Evolutionary conservation across 1,284 basidiomycete species (phyloP), one percentile per base, ranked within the genome.

Genomic region (Pseudozyma pruni): DNA sequence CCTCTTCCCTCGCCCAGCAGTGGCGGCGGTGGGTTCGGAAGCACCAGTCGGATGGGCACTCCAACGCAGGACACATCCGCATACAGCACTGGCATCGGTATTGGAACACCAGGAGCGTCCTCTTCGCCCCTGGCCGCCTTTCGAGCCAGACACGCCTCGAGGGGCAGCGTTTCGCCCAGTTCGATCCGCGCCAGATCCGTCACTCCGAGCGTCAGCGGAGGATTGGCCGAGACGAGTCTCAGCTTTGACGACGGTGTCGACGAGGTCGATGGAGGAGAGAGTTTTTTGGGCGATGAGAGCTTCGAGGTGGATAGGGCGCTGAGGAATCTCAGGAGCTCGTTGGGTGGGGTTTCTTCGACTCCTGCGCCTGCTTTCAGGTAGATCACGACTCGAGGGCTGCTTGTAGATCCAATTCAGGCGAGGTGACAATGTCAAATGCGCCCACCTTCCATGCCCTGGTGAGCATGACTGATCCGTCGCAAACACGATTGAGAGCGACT

Each of bases 111-210:
- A 86, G 86, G 19, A 88, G 88, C 38, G 87, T 90, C 52, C 86
- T 88, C 23, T 87, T 88, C 76, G 82, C 85, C 61, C 86, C 86
- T 17, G 85, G 85, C 34, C 79, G 84, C 33, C 78, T 89, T 72
- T 88, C 89, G 88, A 88, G 90, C 74, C 85, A 84, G 43, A 83
- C 85, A 40, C 35, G 37, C 52, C 6, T 23, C 41, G 3, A 17
- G 45, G 5, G 34, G 19, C 7, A 35, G 35, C 23, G 35, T 34
- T 4, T 39, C 39, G 6, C 49, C 60, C 9, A 39, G 41, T 9
- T 46, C 35, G n/a, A 5, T 53, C 6, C 19, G 61, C 1, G 32
- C 55, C 1, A n/a, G 55, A 5, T 47, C 55, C 1, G 25, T 50
- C 11, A 57, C 61, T 6, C 61, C 50, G 2, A 34, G 50, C 16